A percentile compares a stretch with the other conserved stretches of the same genome.
Conservation (phyloP, 1,284 basidiomycete genomes). For the Wolfiporia cocos region DNA sequence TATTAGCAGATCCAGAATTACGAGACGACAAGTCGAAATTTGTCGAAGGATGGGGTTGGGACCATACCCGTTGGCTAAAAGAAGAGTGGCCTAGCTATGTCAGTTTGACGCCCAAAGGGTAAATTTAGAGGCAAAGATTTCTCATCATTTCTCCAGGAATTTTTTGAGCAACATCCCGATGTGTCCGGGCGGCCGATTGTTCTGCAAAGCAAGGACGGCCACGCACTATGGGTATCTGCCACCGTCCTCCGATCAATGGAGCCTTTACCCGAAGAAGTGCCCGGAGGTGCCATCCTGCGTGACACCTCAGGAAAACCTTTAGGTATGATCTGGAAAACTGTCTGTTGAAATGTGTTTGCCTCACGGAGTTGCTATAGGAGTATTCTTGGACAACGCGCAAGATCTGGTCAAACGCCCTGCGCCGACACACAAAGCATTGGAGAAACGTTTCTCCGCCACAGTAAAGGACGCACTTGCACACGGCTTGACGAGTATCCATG, state of each 20-base stretch:
- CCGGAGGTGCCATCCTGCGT: slow-evolving; percentile 79
- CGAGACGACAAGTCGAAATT: slow-evolving; percentile 51
- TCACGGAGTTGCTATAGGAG: slow-evolving; percentile 36
- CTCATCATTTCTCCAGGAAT: slow-evolving; percentile 52
- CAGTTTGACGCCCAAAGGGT: slow-evolving; percentile 26
- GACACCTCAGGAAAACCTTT: slow-evolving; percentile 68
- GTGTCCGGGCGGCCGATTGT: slow-evolving; percentile 65
- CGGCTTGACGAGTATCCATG: slow-evolving; percentile 81
- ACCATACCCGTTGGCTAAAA: slow-evolving; percentile 75
- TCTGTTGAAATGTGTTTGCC: too few species aligned
- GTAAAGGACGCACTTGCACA: slow-evolving; percentile 61
- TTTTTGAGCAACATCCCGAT: slow-evolving; percentile 66
- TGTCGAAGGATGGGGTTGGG: slow-evolving; percentile 87
- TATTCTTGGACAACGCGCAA: slow-evolving; percentile 70
- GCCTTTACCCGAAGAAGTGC: slow-evolving; percentile 59
- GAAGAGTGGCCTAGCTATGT: slow-evolving; percentile 74
- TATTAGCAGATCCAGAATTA: slow-evolving; percentile 51
- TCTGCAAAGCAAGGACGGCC: slow-evolving; percentile 82
- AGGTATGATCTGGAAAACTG: too few species aligned
- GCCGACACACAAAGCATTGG: slow-evolving; percentile 58
- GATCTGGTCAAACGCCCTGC: slow-evolving; percentile 57
- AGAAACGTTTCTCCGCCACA: slow-evolving; percentile 57
- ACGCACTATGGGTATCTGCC: slow-evolving; percentile 83
- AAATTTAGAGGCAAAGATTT: too few species aligned
- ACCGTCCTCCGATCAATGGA: slow-evolving; percentile 51